phyloP scores from a whole-genome alignment of 305 asterid species.

The Withania somnifera region DNA sequence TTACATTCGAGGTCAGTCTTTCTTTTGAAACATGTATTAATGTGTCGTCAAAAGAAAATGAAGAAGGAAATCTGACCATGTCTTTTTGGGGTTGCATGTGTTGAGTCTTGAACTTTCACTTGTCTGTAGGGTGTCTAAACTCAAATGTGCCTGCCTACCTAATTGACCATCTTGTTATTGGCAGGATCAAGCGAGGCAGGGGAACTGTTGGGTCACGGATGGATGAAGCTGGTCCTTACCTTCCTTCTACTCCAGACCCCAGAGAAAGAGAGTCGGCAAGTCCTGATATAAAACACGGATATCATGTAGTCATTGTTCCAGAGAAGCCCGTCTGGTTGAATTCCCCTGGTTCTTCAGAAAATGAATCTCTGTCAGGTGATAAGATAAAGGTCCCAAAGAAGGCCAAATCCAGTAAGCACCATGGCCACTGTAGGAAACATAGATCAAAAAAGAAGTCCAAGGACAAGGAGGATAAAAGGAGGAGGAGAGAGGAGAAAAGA shows the following conservation, averaged over 20 bases:
- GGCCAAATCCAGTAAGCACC: slow-evolving; percentile 35
- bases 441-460: slow-evolving; percentile 31
- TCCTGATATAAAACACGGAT: slow-evolving; percentile 11
- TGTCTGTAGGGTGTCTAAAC: not conserved
- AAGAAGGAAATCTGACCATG: not conserved
- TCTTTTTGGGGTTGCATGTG: not conserved
- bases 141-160: not conserved
- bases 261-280: slow-evolving; percentile 8
- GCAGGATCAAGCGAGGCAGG: slow-evolving; percentile 81
- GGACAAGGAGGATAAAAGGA: slow-evolving; percentile 27
- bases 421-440: not conserved
- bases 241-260: slow-evolving; percentile 33
- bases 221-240: slow-evolving; percentile 95
- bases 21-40: not conserved
- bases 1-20: slow-evolving; percentile 52
- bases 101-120: not conserved
- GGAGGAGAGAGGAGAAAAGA: slow-evolving; percentile 34
- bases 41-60: not conserved
- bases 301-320: slow-evolving; percentile 47
- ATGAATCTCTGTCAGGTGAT: slow-evolving; percentile 21
- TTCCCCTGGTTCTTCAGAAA: slow-evolving; percentile 34
- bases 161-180: slow-evolving; percentile 3
- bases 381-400: slow-evolving; percentile 18
- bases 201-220: slow-evolving; percentile 91
- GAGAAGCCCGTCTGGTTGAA: slow-evolving; percentile 36